Base-by-base conservation (phyloP, 768 basidiomycete species). In the Trametopsis cervina region DNA sequence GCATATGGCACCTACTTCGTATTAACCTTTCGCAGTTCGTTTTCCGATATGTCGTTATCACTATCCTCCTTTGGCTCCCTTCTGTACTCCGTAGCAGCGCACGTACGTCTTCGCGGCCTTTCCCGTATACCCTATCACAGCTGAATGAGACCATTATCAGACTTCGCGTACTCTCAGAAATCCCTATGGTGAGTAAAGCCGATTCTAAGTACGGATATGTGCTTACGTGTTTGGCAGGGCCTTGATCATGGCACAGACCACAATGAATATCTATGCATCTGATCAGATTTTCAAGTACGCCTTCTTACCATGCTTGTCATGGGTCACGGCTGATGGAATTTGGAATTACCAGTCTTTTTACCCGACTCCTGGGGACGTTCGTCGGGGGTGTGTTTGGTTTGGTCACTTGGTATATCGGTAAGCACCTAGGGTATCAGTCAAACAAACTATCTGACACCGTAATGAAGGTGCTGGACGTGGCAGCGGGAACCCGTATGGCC, bases 161-260 rank as follows among this genome's bases (percentile, higher is more conserved):
- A 63, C 24, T 73, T 72, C 54, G 67, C 68, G 33, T 77, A 76
- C 46, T 51, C 56, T 2, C 52, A 74, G 44, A 74, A 72, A 47
- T 74, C 74, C 4, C 44, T 78, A 3, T 80, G 74, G 72, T 72
- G 49, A 40, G 66, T 44, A 9, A 7, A 18, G 18, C 7, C 39
- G 10, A 9, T 40, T 2, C 40, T 1, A 1, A 12, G 23, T 13
- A 27, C 23, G 38, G 7, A 17, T 3, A 10, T 15, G 27, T 27
- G 24, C 21, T 56, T 42, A 44, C 25, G 15, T 11, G 26, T 4
- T 21, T n/a, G 27, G 4, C 36, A 69, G 76, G 77, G 76, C 76
- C 4, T 61, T 80, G 41, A 77, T 81, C 56, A 80, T 79, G 75
- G 73, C 76, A 0, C 80, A 81, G 54, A 79, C 75, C 1, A 77